Evolutionary conservation across 2,329 filamentous ascomycete genomes (phyloP).

Genomic region (Ceratocystis alfenasii): DNA sequence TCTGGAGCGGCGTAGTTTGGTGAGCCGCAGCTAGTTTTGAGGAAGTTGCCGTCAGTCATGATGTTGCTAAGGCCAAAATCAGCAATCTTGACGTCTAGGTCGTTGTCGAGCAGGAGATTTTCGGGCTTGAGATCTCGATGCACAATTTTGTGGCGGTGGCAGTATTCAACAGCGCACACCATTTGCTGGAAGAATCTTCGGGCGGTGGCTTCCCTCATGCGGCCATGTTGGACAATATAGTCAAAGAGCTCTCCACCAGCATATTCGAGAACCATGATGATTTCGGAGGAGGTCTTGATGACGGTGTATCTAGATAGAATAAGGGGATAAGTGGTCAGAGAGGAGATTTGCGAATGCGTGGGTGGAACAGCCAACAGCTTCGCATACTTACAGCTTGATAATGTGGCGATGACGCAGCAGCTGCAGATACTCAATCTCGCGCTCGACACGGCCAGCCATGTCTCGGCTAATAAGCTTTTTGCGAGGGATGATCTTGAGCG

Average conservation of each 20-base stretch:
- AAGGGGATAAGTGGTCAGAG: background rate
- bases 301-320: slow-evolving; percentile 66
- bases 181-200: slow-evolving; percentile 98
- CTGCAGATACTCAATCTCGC: slow-evolving; percentile 96
- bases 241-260: slow-evolving; percentile 94
- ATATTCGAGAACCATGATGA: slow-evolving; percentile 98
- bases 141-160: slow-evolving; percentile 96
- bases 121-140: slow-evolving; percentile 96
- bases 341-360: background rate
- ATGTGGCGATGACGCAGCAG: slow-evolving; percentile 93
- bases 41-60: slow-evolving; percentile 98
- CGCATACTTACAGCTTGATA: slow-evolving; percentile 71
- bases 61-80: slow-evolving; percentile 98
- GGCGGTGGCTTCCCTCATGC: slow-evolving; percentile 83
- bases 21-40: slow-evolving; percentile 96
- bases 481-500: slow-evolving; percentile 92
- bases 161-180: slow-evolving; percentile 96
- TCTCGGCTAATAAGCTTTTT: slow-evolving; percentile 94
- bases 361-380: background rate
- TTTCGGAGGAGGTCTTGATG: slow-evolving; percentile 86
- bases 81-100: slow-evolving; percentile 97
- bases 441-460: slow-evolving; percentile 94
- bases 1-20: slow-evolving; percentile 97
- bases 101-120: slow-evolving; percentile 86
- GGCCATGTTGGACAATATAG: slow-evolving; percentile 89